Evolutionary conservation across 1,284 basidiomycete genomes (phyloP), one percentile per base, ranked within the genome.

Genomic region (Puccinia hordei): DNA sequence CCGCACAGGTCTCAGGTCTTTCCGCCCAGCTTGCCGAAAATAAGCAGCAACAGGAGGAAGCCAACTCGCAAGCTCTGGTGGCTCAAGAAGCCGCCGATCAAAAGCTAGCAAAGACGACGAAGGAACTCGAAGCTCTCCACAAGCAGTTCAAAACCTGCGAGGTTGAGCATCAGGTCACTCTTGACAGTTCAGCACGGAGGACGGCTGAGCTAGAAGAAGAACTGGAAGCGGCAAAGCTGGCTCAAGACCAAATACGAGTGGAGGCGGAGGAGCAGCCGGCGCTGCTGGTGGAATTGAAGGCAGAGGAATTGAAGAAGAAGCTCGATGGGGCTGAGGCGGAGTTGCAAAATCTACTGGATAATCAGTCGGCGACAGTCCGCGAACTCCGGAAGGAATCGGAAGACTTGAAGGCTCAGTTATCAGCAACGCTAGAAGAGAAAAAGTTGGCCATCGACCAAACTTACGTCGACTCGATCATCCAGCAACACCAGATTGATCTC

Each of bases 401-500:
- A 10, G 46, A 53, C 35, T 51, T 73, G 46, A 66, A 49, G 24
- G 33, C 46, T 19, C 59, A 66, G 63, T 65, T 65, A 41, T 46
- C 44, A 27, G 77, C 35, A 41, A 41, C 57, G 17, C 38, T 53
- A 44, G 61, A 76, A 12, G 9, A 35, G 44, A 63, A 66, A 35
- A 55, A 72, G 44, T 35, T 49, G 46, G 49, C 35, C 27, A 38
- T 73, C 35, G 71, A 73, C 51, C 78, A 80, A 46, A 72, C 73
- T 41, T 80, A 80, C 38, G 53, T 80, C 10, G 78, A 80, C 51
- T 80, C 78, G 17, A 80, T 80, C 38, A 41, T 80, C 15, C 71
- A 73, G 57, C 78, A 80, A 66, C 78, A 80, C 55, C 69, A 69
- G 51, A 80, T 80, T 17, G 78, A 80, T 72, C 63, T 80, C 33